Evolutionary conservation across 2,329 filamentous ascomycete genomes (phyloP).

Genomic region (Ascochyta lentis): DNA sequence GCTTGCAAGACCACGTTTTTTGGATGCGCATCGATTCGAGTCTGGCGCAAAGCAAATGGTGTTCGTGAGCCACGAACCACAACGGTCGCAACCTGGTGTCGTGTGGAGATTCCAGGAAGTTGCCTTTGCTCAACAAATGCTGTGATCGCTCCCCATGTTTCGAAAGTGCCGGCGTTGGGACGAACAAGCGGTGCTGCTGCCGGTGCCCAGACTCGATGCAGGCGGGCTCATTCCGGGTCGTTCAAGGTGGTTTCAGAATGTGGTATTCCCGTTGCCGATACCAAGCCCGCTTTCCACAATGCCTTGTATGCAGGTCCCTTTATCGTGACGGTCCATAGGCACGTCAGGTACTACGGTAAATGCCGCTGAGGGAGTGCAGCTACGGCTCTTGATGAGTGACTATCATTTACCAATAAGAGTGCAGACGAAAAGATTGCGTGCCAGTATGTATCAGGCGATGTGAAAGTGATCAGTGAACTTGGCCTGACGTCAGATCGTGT

Average conservation of each 20-base stretch:
- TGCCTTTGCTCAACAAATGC: slow-evolving; percentile 11
- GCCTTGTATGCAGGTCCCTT: slow-evolving; percentile 9
- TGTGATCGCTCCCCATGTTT: slow-evolving; percentile 11
- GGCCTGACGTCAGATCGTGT: slow-evolving; percentile 1
- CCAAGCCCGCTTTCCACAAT: slow-evolving; percentile 14
- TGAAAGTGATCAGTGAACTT: not conserved
- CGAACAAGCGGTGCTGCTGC: not conserved
- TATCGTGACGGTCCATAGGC: not conserved
- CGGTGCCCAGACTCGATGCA: not conserved
- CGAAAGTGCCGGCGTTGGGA: slow-evolving; percentile 6
- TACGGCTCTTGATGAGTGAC: not conserved
- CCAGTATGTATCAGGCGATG: not conserved
- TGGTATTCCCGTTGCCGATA: slow-evolving; percentile 6
- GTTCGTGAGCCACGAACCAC: not conserved
- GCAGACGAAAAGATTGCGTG: not conserved
- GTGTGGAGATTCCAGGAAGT: slow-evolving; percentile 14
- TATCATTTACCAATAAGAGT: not conserved
- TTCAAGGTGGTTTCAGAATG: slow-evolving; percentile 10
- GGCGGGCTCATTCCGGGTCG: slow-evolving; percentile 6
- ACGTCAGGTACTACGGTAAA: not conserved
- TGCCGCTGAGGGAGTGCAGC: not conserved
- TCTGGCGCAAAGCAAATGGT: too few species aligned
- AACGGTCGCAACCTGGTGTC: not conserved
- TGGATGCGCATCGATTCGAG: too few species aligned
- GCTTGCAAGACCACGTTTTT: too few species aligned